Evolutionary conservation across 1,284 basidiomycete genomes (phyloP).

Genomic region (Coriolopsis trogii): DNA sequence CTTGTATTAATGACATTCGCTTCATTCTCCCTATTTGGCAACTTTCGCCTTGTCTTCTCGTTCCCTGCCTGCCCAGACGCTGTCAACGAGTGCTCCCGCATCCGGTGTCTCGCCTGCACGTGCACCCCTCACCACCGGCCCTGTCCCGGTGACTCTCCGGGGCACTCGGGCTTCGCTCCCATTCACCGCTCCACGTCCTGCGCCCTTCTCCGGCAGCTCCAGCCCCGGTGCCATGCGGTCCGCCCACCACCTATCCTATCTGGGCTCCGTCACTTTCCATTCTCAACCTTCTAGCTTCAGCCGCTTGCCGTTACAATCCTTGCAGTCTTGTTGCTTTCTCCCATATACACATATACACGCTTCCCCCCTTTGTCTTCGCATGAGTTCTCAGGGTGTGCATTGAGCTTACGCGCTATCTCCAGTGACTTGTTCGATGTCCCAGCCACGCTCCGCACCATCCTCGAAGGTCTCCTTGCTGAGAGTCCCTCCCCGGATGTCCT

Average conservation of each 20-base stretch:
- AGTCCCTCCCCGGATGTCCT: slow-evolving; percentile 76
- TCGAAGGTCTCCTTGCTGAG: slow-evolving; percentile 89
- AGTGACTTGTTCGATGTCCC: slow-evolving; percentile 88
- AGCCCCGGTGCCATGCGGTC: slow-evolving; percentile 7
- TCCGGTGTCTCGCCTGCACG: slow-evolving; percentile 7
- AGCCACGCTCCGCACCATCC: slow-evolving; percentile 75
- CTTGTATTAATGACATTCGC: slow-evolving; percentile 3
- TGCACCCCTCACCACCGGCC: slow-evolving; percentile 7
- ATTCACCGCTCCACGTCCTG: slow-evolving; percentile 11
- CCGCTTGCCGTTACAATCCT: background rate
- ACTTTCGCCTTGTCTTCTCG: no score
- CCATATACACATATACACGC: background rate
- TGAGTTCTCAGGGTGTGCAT: background rate
- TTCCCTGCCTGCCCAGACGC: no score
- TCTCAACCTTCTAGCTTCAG: background rate
- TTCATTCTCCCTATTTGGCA: background rate
- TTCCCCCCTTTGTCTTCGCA: background rate
- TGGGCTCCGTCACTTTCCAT: slow-evolving; percentile 1
- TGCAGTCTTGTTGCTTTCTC: background rate
- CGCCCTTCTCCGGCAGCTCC: slow-evolving; percentile 12
- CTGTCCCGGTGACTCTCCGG: slow-evolving; percentile 11
- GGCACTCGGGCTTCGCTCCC: slow-evolving; percentile 16
- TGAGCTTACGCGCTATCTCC: slow-evolving; percentile 13
- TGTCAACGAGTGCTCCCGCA: slow-evolving; percentile 6
- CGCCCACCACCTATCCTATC: background rate